Evolutionary conservation across 2,329 filamentous ascomycete species (phyloP), one percentile per base, ranked within the genome.

Genomic region (Penicillium concentricum): DNA sequence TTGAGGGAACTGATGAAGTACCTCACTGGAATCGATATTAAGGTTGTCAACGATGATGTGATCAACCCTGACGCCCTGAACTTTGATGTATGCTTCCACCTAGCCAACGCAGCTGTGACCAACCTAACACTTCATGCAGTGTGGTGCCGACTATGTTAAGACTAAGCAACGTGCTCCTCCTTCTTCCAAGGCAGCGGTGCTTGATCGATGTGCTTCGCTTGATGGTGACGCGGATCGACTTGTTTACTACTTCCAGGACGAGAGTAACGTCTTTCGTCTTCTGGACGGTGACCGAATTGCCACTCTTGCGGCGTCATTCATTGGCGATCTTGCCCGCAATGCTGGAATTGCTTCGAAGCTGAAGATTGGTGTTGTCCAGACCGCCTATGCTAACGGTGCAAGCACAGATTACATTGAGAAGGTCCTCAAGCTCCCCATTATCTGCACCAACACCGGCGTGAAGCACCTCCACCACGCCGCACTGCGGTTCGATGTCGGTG

Each of bases 381-480:
- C 94, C 1, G 94, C 94, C 20, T 99, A 99, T 73, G 94, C 94
- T 74, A 99, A 99, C 74, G 94, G 94, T 48, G 89, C 93, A 24
- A 93, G 91, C 72, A 97, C 94, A 34, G 88, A 89, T 68, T 97
- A 96, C 75, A 89, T 99, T 53, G 86, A 91, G 72, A 90, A 94
- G 73, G 88, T 90, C 62, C 83, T 97, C 54, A 89, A 90, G 69
- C 86, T 99, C 41, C 92, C 92, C 47, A 91, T 96, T 22, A 87
- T 95, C 57, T 96, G 90, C 82, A 97, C 94, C 1, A 87, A 91
- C 15, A 99, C 94, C 0, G 94, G 94, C 64, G 94, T 99, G 60
- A 99, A 99, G 82, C 90, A 97, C 77, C 84, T 99, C 61, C 94
- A 99, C 78, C 94, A 97, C 71, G 94, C 91, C n/a, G 94, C 94